Base-by-base conservation (phyloP, 2,329 filamentous ascomycete genomes). In the Cladophialophora immunda region DNA sequence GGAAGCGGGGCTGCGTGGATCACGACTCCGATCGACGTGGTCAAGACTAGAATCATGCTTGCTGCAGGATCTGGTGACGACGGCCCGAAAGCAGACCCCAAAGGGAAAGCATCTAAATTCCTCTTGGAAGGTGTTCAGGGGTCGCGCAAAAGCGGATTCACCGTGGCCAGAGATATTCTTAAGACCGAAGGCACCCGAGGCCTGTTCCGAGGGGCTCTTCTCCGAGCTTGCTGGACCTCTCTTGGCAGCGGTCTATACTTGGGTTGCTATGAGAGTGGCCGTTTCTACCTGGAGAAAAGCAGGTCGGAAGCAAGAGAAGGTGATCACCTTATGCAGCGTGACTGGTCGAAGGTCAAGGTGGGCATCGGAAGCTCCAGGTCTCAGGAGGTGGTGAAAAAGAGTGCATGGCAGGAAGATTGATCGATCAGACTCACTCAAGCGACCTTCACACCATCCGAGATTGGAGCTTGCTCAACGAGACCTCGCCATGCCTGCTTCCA, bases 1-100 rank as follows among this genome's bases (percentile, higher is more conserved):
- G 93, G 93, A 0, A 87, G 88, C 5, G 77, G 94, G 8, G 90
- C 93, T 0, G 91, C 93, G 0, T 85, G 92, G 9, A 77, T 95
- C n/a, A 97, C 93, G 1, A 97, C 93, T 58, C 94, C 94, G 0
- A 88, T 93, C 63, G 94, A 97, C 78, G 92, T 97, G 9, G 86
- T 97, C 27, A 97, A 97, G 82, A 97, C 93, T 70, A 82, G 92
- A 58, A 91, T 97, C 79, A 97, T 97, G 93, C 82, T 97, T 29
- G 84, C 85, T 32, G 88, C 88, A 1, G 67, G 64, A 11, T 70
- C 68, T 30, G 83, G 81, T 15, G 76, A 80, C 25, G 69, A 76
- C 71, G 50, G 45, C 29, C 55, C 52, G 11, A 27, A 25, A 2
- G 47, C 57, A 19, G 64, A 71, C 34, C 32, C 56, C 45, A 67